A percentile compares a stretch with the other conserved stretches of the same genome.
Conservation (phyloP, 495 filamentous ascomycete species). For the Aspergillus sparsus region DNA sequence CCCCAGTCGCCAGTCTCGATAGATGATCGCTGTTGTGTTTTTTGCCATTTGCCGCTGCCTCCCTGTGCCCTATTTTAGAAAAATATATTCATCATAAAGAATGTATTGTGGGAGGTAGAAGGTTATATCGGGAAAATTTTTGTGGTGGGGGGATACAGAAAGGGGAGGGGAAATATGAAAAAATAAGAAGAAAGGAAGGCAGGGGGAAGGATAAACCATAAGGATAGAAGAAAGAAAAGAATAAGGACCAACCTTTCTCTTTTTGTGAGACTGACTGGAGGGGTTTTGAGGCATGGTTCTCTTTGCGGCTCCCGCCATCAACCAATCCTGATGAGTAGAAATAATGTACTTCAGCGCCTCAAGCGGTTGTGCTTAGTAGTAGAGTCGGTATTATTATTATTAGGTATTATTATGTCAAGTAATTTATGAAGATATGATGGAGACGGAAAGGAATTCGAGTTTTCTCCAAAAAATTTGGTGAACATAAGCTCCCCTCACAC, state of each 20-base stretch:
- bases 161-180: too few species aligned
- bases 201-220: background rate
- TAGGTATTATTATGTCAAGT: too few species aligned
- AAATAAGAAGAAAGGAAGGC: background rate
- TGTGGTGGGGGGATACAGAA: too few species aligned
- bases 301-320: background rate
- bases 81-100: background rate
- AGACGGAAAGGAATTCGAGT: too few species aligned
- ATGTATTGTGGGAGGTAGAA: too few species aligned
- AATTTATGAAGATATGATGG: too few species aligned
- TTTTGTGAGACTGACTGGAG: background rate
- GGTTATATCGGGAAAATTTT: too few species aligned
- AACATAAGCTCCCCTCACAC: too few species aligned
- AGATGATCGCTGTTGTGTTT: background rate
- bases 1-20: conserved; percentile 2
- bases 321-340: background rate
- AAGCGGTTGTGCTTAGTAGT: too few species aligned
- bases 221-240: background rate
- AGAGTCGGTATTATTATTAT: too few species aligned
- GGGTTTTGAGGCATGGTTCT: background rate
- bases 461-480: too few species aligned
- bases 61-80: background rate
- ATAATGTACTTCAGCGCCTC: background rate
- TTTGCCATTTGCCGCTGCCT: background rate
- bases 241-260: background rate